Conservation (phyloP, 305 asterid genomes). For the Plantago rigida region DNA sequence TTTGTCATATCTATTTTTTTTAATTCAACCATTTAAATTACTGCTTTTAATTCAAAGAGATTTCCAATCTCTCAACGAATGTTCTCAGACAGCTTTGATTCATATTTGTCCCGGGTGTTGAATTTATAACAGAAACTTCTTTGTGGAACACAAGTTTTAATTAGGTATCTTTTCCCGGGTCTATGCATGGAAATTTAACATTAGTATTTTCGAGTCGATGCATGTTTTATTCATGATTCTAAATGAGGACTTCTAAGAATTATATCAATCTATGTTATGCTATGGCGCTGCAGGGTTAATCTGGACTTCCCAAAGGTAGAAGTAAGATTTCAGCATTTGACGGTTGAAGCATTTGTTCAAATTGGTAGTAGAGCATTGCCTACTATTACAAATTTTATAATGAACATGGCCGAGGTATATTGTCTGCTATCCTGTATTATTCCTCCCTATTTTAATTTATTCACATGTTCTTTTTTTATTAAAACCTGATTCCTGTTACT, state of each 20-base stretch:
- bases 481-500: conserved; percentile 26
- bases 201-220: not conserved
- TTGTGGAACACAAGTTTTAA: too few species aligned
- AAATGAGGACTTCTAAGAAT: not conserved
- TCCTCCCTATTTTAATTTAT: conserved; percentile 1
- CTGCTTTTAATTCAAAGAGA: too few species aligned
- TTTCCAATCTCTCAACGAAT: too few species aligned
- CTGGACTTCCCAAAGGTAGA: conserved; percentile 90
- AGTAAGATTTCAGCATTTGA: conserved; percentile 70
- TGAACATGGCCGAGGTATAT: conserved; percentile 81
- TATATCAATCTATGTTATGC: not conserved
- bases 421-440: conserved; percentile 14
- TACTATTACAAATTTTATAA: conserved; percentile 74
- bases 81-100: too few species aligned
- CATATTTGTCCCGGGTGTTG: too few species aligned
- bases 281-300: conserved; percentile 60
- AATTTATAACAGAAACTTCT: too few species aligned
- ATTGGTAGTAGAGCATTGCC: conserved; percentile 93
- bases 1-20: too few species aligned
- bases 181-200: not conserved
- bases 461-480: not conserved
- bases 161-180: too few species aligned
- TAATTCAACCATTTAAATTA: too few species aligned
- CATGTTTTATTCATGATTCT: conserved; percentile 13
- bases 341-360: conserved; percentile 63